Conservation (phyloP, 1,284 basidiomycete genomes). For the Peniophora sp. region DNA sequence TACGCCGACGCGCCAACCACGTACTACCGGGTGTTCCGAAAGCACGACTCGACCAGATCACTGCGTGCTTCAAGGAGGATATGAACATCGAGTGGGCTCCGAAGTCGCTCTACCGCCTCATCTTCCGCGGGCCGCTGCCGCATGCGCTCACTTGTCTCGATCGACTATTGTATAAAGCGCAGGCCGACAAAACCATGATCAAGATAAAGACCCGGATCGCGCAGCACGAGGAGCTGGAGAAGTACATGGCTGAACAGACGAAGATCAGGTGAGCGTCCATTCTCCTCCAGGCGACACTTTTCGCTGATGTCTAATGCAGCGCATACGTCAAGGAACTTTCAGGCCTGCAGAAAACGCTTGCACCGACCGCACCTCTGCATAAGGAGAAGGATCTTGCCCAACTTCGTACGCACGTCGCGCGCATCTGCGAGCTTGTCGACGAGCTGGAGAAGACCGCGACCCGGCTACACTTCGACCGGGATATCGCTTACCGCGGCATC, state of each 20-base stretch:
- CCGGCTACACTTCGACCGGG: too few relatives aligned
- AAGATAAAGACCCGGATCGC: conserved; percentile 24
- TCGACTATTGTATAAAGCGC: conserved; percentile 19
- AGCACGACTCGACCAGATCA: conserved; percentile 21
- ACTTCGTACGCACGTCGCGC: neutral
- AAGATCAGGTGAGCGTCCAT: conserved; percentile 13
- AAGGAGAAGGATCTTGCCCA: neutral
- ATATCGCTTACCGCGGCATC: too few relatives aligned
- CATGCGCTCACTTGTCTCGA: conserved; percentile 39
- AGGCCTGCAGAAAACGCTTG: neutral
- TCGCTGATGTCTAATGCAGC: neutral
- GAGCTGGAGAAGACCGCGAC: neutral
- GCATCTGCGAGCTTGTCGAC: neutral
- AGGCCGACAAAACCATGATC: conserved; percentile 23
- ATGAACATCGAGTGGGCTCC: conserved; percentile 24
- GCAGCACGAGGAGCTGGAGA: conserved; percentile 25
- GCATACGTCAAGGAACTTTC: neutral
- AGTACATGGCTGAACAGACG: conserved; percentile 21
- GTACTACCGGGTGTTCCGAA: conserved; percentile 12
- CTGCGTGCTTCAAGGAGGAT: conserved; percentile 24
- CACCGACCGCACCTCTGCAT: neutral
- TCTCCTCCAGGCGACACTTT: neutral
- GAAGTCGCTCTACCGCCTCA: conserved; percentile 26
- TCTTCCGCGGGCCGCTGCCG: conserved; percentile 44
- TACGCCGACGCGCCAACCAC: neutral